Base-by-base conservation (phyloP, 805 yeast species). In the Ogataea neopini region DNA sequence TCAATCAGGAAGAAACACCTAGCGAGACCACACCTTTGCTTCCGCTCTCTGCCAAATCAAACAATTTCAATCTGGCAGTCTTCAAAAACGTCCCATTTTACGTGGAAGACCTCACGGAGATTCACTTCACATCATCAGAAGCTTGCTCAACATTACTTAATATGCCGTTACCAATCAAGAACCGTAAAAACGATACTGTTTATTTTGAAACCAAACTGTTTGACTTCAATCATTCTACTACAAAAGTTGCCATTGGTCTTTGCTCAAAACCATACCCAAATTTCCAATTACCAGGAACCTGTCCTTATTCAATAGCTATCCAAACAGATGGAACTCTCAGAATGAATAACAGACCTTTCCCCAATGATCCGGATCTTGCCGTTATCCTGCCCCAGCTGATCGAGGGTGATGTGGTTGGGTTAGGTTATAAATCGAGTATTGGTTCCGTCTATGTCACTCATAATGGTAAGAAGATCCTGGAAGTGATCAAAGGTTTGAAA, bases 231-330 rank as follows among this genome's bases (percentile, higher is more conserved):
- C 58, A 61, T 55, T 67, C 71, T 2, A 77, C 76, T 46, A 74
- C 83, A 1, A 76, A 76, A 29, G 74, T 86, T 47, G 74, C 84
- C 25, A 72, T 86, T 40, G 94, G 95, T 0, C 68, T 86, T 22
- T 77, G 80, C 8, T 81, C 92, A 0, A 79, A 76, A 53, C 92
- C 94, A 2, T 84, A 84, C 57, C 94, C 96, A 2, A 73, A 77
- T 49, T 87, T 85, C 63, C 72, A 88, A 54, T 70, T 84, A 11
- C 96, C 96, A 0, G 96, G 96, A 1, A 77, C 81, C 62, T 75
- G 80, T 49, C 77, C 77, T 41, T 84, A 83, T 58, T 83, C 90
- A 0, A 73, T 87, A 41, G 86, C 86, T 2, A 81, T 86, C 60
- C 92, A 86, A 62, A 77, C 87, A 2, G 79, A 81, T 4, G 96